phyloP scores from a whole-genome alignment of 2,329 filamentous ascomycete species.

The Didymella exigua region DNA sequence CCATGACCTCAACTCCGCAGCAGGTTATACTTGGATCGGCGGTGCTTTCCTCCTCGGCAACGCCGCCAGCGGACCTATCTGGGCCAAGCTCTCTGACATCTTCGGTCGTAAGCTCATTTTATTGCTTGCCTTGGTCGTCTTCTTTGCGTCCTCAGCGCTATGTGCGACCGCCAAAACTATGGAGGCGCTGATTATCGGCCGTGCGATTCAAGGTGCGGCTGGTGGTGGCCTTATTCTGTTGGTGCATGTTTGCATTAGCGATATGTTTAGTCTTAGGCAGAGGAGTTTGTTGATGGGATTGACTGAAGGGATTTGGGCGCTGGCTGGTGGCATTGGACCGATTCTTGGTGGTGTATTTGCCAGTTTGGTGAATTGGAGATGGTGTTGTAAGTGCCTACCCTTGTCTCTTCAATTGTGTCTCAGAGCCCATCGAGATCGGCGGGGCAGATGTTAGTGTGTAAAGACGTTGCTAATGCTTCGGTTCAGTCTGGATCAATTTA shows the following conservation, averaged over 20 bases:
- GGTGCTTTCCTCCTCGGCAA: slow-evolving; percentile 73
- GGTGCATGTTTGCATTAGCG: slow-evolving; percentile 67
- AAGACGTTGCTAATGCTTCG: neutral
- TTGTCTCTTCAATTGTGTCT: neutral
- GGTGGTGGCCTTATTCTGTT: slow-evolving; percentile 67
- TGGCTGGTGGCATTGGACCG: slow-evolving; percentile 60
- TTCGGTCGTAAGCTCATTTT: slow-evolving; percentile 63
- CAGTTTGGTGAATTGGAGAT: slow-evolving; percentile 56
- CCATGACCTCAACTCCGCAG: slow-evolving; percentile 66
- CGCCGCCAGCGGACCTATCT: slow-evolving; percentile 71
- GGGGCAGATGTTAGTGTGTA: too few species aligned
- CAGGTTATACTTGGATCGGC: slow-evolving; percentile 80
- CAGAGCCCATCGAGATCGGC: too few species aligned
- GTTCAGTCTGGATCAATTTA: slow-evolving; percentile 60
- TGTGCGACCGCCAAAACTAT: slow-evolving; percentile 63
- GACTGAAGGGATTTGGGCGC: slow-evolving; percentile 60
- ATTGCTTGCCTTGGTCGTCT: slow-evolving; percentile 59
- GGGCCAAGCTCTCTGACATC: slow-evolving; percentile 67
- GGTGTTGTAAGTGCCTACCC: slow-evolving; percentile 54
- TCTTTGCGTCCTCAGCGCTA: slow-evolving; percentile 66
- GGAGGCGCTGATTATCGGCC: slow-evolving; percentile 64
- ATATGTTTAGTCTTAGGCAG: slow-evolving; percentile 65
- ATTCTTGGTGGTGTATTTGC: slow-evolving; percentile 60
- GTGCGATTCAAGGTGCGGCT: slow-evolving; percentile 67
- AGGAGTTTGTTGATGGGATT: slow-evolving; percentile 59